Conservation (phyloP, 495 filamentous ascomycete species). For the Neurospora sp. region DNA sequence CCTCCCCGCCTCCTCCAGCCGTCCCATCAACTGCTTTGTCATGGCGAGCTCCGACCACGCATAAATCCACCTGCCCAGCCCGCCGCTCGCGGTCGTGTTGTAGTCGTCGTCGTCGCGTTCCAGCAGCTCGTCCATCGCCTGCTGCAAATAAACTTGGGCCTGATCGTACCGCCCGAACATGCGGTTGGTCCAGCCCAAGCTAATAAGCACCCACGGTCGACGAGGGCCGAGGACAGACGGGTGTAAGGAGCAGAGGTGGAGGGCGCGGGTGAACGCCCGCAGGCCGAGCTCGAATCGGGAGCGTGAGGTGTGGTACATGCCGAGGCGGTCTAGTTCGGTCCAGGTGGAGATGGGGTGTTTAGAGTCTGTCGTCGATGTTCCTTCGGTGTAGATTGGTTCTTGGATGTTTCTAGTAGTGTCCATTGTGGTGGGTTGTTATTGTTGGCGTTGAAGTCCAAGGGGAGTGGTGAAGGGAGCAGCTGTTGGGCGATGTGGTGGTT, state of each 20-base stretch:
- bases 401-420: no score
- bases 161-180: conserved; percentile 13
- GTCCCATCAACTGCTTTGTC: conserved; percentile 18
- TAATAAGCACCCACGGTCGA: background rate
- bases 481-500: no score
- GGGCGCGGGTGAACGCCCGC: background rate
- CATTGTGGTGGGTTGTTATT: no score
- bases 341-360: no score
- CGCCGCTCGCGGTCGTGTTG: background rate
- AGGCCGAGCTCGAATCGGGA: background rate
- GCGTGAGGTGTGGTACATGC: background rate
- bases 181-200: conserved; percentile 12
- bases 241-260: conserved; percentile 1
- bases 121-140: background rate
- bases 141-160: conserved; percentile 1
- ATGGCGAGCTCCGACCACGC: conserved; percentile 16
- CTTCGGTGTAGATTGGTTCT: no score
- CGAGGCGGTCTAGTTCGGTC: no score
- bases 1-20: conserved; percentile 12
- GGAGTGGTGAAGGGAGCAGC: no score
- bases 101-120: background rate
- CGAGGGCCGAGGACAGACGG: background rate
- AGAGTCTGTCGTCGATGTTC: no score
- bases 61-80: background rate
- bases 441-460: no score